A percentile compares a stretch with the other conserved stretches of the same genome.
These are phyloP conservation scores for Ceratocystis lukuohia DNA, from an alignment of 2,329 filamentous ascomycete species.

Conservation along the genomic window DNA sequence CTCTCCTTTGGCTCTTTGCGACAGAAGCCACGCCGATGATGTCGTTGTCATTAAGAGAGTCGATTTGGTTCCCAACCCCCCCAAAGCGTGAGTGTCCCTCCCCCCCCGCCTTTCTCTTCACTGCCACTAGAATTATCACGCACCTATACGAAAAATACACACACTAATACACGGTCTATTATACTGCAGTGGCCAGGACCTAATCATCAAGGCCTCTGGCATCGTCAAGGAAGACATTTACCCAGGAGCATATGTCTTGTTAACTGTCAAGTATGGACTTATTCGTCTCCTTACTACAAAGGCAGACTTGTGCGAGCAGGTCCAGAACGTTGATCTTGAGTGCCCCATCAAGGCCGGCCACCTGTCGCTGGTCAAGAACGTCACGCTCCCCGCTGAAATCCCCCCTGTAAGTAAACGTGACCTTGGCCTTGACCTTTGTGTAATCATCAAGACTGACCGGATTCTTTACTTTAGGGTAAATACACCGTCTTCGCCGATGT, in stretches of 20 bases:
- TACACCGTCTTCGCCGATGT: slow-evolving; percentile 86
- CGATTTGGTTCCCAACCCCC: slow-evolving; percentile 75
- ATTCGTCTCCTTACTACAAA: slow-evolving; percentile 75
- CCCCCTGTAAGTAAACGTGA: slow-evolving; percentile 57
- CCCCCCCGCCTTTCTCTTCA: slow-evolving; percentile 18
- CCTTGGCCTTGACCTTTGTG: background rate
- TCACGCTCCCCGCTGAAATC: slow-evolving; percentile 74
- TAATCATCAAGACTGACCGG: background rate
- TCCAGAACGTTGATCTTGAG: slow-evolving; percentile 72
- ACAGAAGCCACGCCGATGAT: slow-evolving; percentile 50
- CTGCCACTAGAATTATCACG: too few species aligned
- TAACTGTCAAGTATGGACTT: slow-evolving; percentile 86
- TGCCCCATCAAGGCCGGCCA: slow-evolving; percentile 78
- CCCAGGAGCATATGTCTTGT: slow-evolving; percentile 64
- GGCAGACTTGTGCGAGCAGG: slow-evolving; percentile 78
- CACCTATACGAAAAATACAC: background rate
- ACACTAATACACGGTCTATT: background rate
- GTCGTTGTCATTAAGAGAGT: slow-evolving; percentile 66
- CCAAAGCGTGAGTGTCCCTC: slow-evolving; percentile 53
- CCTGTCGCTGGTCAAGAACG: slow-evolving; percentile 60
- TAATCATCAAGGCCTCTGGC: slow-evolving; percentile 68
- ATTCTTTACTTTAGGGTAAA: slow-evolving; percentile 49
- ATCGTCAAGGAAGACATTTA: slow-evolving; percentile 59
- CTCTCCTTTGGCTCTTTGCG: slow-evolving; percentile 73
- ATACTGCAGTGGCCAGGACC: slow-evolving; percentile 52